Conservation (phyloP, 2,329 filamentous ascomycete species). For the Nigrograna mackinnonii region DNA sequence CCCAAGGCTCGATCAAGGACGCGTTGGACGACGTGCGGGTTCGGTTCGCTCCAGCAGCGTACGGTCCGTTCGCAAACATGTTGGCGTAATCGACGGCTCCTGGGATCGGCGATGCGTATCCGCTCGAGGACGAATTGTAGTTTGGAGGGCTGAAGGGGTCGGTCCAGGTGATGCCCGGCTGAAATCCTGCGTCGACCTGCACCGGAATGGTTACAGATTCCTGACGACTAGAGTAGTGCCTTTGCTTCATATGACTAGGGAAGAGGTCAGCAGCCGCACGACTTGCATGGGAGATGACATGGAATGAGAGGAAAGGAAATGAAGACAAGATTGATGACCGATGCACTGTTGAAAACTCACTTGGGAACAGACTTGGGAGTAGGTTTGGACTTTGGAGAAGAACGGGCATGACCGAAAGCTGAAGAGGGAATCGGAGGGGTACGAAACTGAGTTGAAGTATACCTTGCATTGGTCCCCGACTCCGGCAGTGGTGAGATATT, state of each 20-base stretch:
- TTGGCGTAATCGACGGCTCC: conserved; percentile 26
- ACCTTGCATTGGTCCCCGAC: conserved; percentile 34
- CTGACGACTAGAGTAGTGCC: conserved; percentile 10
- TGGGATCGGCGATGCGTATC: conserved; percentile 34
- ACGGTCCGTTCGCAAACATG: conserved; percentile 32
- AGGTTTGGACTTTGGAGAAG: conserved; percentile 28
- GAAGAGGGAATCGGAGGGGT: conserved; percentile 37
- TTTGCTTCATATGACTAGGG: conserved; percentile 22
- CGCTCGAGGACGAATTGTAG: conserved; percentile 37
- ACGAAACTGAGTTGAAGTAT: conserved; percentile 40
- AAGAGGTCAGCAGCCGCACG: conserved; percentile 9
- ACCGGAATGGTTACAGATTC: conserved; percentile 19
- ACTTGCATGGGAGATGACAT: conserved; percentile 7
- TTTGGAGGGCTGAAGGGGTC: conserved; percentile 32
- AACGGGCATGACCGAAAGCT: conserved; percentile 31
- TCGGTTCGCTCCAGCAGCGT: conserved; percentile 25
- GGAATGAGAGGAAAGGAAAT: conserved; percentile 9
- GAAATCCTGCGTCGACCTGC: conserved; percentile 19
- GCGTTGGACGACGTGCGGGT: conserved; percentile 42
- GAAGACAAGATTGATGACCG: conserved; percentile 13
- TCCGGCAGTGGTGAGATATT: conserved; percentile 26
- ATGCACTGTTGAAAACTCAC: conserved; percentile 40
- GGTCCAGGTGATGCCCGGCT: conserved; percentile 21
- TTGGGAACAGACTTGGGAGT: conserved; percentile 28
- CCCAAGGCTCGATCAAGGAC: conserved; percentile 38